Evolutionary conservation across 2,329 filamentous ascomycete genomes (phyloP), one percentile per base, ranked within the genome.

Genomic region (Talaromyces sp.): DNA sequence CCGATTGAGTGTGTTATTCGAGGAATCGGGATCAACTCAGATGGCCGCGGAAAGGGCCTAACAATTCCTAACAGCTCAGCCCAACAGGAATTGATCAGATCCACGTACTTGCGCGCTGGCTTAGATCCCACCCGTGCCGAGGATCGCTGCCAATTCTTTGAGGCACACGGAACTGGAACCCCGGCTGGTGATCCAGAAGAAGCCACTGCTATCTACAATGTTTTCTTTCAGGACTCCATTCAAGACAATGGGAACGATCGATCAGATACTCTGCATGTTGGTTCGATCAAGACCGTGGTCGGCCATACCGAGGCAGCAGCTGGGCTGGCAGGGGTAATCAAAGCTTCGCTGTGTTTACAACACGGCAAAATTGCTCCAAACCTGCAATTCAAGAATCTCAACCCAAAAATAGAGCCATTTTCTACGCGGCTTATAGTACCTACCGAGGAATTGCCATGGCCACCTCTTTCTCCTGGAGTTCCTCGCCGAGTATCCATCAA

Each of bases 81-180:
- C 0, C 79, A 81, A 61, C 67, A 69, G 6, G 62, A 66, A 5
- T 67, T 80, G 5, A 80, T 81, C 58, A 62, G 67, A 4, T 61
- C 67, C 2, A 74, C 73, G 0, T 81, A 80, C 63, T 56, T 60
- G 1, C 66, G 66, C 32, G 75, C 76, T 10, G 75, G 76, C 2
- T 67, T 80, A 4, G 70, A 77, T 58, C 62, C 68, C 5, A 64
- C 65, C 24, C 55, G 61, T 1, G 35, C 59, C 1, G 67, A 72
- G 8, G 69, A 73, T 3, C 65, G 61, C 11, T 69, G 75, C 3
- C 69, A 79, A 56, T 80, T 74, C 62, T 78, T 80, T 21, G 77
- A 81, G 58, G 74, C 74, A 2, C 79, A 80, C 61, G 78, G 77
- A 26, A 81, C 79, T 2, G 79, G 78, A 38, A 74, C 72, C 2